Evolutionary conservation across 441 rosid genomes (phyloP), one percentile per base, ranked within the genome.

Genomic region (Dalechampia spathulata): DNA sequence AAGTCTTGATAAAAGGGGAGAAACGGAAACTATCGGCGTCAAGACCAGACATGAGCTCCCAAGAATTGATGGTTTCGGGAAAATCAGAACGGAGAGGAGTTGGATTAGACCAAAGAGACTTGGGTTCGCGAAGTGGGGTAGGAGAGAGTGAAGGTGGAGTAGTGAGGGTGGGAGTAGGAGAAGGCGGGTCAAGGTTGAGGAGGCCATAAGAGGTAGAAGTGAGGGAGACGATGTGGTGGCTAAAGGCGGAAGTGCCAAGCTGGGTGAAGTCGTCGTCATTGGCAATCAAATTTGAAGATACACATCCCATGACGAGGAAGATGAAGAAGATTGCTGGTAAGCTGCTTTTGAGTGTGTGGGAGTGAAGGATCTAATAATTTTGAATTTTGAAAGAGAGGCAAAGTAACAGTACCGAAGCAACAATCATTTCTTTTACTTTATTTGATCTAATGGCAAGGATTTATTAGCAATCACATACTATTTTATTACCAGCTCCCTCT

Each of bases 41-140:
- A 8, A 90, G 85, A 23, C 96, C 90, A 16, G 87, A 86, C 91
- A 87, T 87, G 56, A 90, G 87, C 61, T 87, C 97, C 95, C 91
- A 87, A 3, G 91, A 85, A 71, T 91, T 81, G 27, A 87, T 87
- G 56, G 83, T 65, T 61, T 87, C 90, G 34, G 34, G 34, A 2
- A 69, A 26, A 38, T 42, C 58, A 4, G 58, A 57, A 2, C 78
- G 81, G 51, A 71, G 37, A 1, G 68, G 56, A 51, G 61, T 59
- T 19, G 75, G 67, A 0, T 77, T 77, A 16, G 88, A 78, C 71
- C 73, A 67, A 37, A 75, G 61, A 20, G 80, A 58, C 60, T 64
- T 80, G 48, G 76, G 64, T 6, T 78, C 74, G 44, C 74, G 23
- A 10, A 64, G 75, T 2, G 81, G 72, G 41, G 67, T 55, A 2